These are phyloP conservation scores for Blepharisma japonicum DNA, from an alignment of 73 alveolate species.

Conservation along the genomic window DNA sequence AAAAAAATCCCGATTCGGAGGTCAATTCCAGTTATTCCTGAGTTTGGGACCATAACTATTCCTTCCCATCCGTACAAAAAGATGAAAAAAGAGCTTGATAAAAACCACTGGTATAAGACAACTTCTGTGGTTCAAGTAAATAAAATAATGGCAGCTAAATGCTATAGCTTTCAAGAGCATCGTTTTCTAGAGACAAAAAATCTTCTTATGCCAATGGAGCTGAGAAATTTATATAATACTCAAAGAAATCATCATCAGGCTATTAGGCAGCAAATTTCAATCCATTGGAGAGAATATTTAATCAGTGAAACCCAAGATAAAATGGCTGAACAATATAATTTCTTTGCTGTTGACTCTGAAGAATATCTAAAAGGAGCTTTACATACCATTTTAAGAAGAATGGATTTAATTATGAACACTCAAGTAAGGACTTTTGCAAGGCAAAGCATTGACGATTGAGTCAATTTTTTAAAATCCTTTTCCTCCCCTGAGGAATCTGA, in stretches of 20 bases:
- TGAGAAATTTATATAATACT: conserved; percentile 43
- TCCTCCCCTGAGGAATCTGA: conserved; percentile 32
- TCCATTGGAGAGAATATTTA: conserved; percentile 67
- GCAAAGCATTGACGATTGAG: conserved; percentile 80
- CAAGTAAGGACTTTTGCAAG: conserved; percentile 79
- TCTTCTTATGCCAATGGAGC: conserved; percentile 44
- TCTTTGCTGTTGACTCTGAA: conserved; percentile 70
- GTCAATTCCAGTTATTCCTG: conserved; percentile 50
- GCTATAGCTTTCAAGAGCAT: conserved; percentile 50
- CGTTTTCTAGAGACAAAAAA: conserved; percentile 53
- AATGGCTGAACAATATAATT: conserved; percentile 72
- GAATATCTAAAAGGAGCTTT: conserved; percentile 71
- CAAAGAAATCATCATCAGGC: conserved; percentile 52
- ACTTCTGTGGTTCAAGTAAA: conserved; percentile 53
- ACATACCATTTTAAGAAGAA: conserved; percentile 71
- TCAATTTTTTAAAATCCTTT: conserved; percentile 73
- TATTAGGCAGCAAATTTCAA: conserved; percentile 49
- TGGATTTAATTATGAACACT: conserved; percentile 80
- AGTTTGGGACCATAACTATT: conserved; percentile 53
- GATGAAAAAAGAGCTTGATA: conserved; percentile 29
- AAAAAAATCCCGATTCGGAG: conserved; percentile 60
- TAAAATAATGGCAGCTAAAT: conserved; percentile 50
- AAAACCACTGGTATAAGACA: conserved; percentile 54
- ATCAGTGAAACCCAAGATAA: conserved; percentile 73
- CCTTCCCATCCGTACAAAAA: conserved; percentile 42